Percentiles rank a stretch among this genome's conserved stretches.
phyloP scores from a whole-genome alignment of 352 stramenopile species.

The Elongisporangium prolatum region DNA sequence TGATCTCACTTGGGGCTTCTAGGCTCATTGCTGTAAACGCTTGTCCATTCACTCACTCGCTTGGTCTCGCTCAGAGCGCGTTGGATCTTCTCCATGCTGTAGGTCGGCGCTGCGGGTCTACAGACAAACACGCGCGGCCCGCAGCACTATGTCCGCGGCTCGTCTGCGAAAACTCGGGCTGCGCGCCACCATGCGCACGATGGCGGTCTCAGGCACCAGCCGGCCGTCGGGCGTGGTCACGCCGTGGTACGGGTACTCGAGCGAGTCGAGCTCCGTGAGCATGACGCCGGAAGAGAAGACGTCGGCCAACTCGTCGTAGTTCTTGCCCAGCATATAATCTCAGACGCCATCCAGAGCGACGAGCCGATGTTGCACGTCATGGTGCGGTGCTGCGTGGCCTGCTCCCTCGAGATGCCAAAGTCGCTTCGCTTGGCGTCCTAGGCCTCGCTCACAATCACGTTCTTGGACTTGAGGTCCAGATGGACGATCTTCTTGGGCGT shows the following conservation, averaged over 20 bases:
- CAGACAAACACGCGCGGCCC: slow-evolving; percentile 27
- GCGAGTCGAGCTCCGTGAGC: slow-evolving; percentile 5
- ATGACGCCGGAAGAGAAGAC: slow-evolving; percentile 6
- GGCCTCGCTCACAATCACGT: slow-evolving; percentile 24
- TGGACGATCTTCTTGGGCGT: slow-evolving; percentile 6
- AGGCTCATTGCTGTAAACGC: no score
- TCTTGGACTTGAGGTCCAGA: slow-evolving; percentile 21
- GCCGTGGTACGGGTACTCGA: slow-evolving; percentile 8
- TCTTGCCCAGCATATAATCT: slow-evolving; percentile 48
- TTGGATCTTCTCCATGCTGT: slow-evolving; percentile 11
- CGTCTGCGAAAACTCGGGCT: slow-evolving; percentile 27
- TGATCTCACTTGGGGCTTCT: background rate
- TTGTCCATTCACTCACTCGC: background rate
- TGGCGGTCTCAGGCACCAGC: slow-evolving; percentile 25
- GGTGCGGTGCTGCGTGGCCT: slow-evolving; percentile 6
- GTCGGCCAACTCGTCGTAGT: slow-evolving; percentile 9
- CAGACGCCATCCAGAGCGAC: slow-evolving; percentile 79
- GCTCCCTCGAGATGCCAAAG: slow-evolving; percentile 33
- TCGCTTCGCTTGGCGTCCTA: slow-evolving; percentile 49
- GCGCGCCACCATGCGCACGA: slow-evolving; percentile 41
- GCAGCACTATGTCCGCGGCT: slow-evolving; percentile 14
- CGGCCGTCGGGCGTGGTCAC: slow-evolving; percentile 10
- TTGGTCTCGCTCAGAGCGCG: background rate
- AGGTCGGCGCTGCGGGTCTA: slow-evolving; percentile 25
- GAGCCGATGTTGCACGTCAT: slow-evolving; percentile 78